A percentile compares a stretch with the other conserved stretches of the same genome.
phyloP scores from a whole-genome alignment of 2,329 filamentous ascomycete genomes.

The Aspergillus clavatus region DNA sequence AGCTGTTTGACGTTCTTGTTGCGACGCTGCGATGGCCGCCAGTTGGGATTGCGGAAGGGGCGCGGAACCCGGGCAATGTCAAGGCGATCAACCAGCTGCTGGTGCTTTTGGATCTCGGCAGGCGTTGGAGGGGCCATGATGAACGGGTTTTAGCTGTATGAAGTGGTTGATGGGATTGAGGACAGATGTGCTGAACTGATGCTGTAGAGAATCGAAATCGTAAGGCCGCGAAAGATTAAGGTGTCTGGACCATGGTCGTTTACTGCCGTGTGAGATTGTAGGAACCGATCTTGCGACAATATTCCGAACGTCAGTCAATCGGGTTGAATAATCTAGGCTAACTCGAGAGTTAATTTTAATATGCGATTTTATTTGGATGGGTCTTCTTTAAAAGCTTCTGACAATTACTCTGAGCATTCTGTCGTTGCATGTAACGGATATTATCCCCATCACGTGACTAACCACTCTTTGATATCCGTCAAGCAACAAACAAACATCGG shows the following conservation, averaged over 20 bases:
- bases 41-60: conserved; percentile 82
- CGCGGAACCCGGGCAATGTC: conserved; percentile 84
- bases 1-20: conserved; percentile 99
- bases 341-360: too few species aligned
- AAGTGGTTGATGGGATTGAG: neutral
- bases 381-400: too few species aligned
- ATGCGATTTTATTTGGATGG: too few species aligned
- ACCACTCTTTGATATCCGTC: neutral
- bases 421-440: neutral
- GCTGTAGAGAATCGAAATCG: neutral
- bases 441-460: conserved; percentile 9
- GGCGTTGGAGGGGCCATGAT: conserved; percentile 59
- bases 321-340: too few species aligned
- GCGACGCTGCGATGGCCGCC: conserved; percentile 89
- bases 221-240: neutral
- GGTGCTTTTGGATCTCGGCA: conserved; percentile 75
- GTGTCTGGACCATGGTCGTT: neutral
- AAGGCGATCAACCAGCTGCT: conserved; percentile 80
- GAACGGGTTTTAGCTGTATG: conserved; percentile 17
- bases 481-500: conserved; percentile 15
- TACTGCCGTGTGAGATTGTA: neutral
- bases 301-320: too few species aligned
- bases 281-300: too few species aligned
- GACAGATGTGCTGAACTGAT: neutral
- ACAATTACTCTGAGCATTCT: too few species aligned